Evolutionary conservation across 495 filamentous ascomycete genomes (phyloP).

Genomic region (Xylaria scruposa): DNA sequence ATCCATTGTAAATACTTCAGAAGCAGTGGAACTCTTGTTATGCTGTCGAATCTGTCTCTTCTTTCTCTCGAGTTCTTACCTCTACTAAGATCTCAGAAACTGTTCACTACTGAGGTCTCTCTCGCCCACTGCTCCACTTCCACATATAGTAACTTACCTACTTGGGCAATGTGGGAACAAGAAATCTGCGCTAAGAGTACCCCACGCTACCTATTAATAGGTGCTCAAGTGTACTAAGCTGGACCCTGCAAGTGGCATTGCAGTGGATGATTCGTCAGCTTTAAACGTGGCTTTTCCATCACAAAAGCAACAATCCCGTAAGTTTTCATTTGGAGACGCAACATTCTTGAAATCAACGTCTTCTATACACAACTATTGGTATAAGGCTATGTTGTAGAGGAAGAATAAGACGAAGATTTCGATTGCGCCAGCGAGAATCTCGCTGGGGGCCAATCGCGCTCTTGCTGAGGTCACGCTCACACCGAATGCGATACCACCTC

Average conservation of each 20-base stretch:
- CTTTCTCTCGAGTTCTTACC: too few relatives aligned
- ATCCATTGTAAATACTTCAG: too few relatives aligned
- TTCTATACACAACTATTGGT: not conserved
- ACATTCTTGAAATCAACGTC: not conserved
- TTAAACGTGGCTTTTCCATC: conserved; percentile 27
- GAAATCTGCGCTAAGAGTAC: not conserved
- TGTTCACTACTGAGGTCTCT: too few relatives aligned
- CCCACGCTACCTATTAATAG: not conserved
- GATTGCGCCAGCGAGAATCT: conserved; percentile 18
- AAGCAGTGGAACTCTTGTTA: too few relatives aligned
- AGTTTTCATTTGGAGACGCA: not conserved
- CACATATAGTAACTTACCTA: not conserved
- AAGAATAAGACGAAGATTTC: not conserved
- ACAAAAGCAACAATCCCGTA: not conserved
- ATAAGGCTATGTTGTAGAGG: too few relatives aligned
- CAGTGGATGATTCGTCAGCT: conserved; percentile 22
- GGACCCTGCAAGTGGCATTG: conserved; percentile 1
- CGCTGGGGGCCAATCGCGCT: conserved; percentile 26
- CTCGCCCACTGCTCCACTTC: too few relatives aligned
- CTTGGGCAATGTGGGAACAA: not conserved
- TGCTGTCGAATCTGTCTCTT: too few relatives aligned
- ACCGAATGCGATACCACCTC: conserved; percentile 2
- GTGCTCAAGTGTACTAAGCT: not conserved
- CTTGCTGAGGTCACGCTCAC: not conserved
- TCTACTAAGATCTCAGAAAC: too few relatives aligned